Evolutionary conservation across 1,284 basidiomycete genomes (phyloP).

Genomic region (Rhodotorula sp.): DNA sequence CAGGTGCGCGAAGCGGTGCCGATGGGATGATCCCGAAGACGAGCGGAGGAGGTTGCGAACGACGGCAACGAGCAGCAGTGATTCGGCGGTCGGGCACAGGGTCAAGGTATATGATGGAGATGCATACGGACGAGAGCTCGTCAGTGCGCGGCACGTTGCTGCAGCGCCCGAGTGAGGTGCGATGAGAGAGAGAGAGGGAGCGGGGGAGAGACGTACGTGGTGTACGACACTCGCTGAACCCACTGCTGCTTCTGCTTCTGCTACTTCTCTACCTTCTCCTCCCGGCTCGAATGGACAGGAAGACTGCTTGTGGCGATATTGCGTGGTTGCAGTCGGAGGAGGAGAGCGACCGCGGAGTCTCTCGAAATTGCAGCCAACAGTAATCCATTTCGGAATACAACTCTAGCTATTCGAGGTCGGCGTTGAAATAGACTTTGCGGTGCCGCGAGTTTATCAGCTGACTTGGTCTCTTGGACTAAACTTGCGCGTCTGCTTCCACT

Average conservation of each 20-base stretch:
- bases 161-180: background rate
- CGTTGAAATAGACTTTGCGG: too few species aligned
- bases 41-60: background rate
- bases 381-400: too few species aligned
- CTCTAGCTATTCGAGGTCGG: too few species aligned
- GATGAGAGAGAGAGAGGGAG: background rate
- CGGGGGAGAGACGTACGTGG: background rate
- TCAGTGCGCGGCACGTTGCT: background rate
- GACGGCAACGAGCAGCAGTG: background rate
- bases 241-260: conserved; percentile 12
- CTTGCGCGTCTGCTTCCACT: background rate
- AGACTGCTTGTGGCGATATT: background rate
- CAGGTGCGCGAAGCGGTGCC: too few species aligned
- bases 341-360: too few species aligned
- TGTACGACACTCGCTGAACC: background rate
- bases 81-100: too few species aligned
- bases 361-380: background rate
- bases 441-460: too few species aligned
- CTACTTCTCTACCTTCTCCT: conserved; percentile 14
- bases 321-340: too few species aligned
- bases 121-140: background rate
- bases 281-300: conserved; percentile 6
- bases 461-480: background rate
- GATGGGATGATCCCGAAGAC: background rate
- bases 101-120: too few species aligned